Percentiles rank a stretch among this genome's conserved stretches.
Conservation (phyloP, 257 asterid species). For the Penstemon barbatus region DNA sequence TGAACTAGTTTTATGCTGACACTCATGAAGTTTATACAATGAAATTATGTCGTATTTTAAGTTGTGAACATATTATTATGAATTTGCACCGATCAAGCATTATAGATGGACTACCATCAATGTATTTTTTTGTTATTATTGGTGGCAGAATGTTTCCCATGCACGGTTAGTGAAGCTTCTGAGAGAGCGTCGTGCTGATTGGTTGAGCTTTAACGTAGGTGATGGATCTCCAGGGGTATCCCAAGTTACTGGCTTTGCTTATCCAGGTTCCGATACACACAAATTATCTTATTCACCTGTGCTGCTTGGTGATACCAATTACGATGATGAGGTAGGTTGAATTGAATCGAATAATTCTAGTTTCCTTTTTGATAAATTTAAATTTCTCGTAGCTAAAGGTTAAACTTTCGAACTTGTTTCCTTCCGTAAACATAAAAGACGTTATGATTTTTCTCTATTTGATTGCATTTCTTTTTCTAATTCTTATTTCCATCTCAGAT, state of each 20-base stretch:
- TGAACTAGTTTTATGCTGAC: no score
- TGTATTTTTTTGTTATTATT: slow-evolving; percentile 1
- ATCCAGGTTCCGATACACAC: slow-evolving; percentile 36
- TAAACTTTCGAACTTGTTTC: not conserved
- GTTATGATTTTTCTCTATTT: not conserved
- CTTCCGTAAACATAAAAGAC: not conserved
- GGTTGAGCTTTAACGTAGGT: slow-evolving; percentile 43
- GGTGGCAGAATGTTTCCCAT: slow-evolving; percentile 43
- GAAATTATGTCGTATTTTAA: no score
- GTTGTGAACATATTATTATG: no score
- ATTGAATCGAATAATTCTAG: not conserved
- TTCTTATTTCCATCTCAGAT: slow-evolving; percentile 29
- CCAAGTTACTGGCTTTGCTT: slow-evolving; percentile 29
- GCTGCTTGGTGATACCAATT: slow-evolving; percentile 37
- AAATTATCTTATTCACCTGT: slow-evolving; percentile 24
- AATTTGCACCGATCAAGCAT: no score
- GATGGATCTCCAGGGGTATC: slow-evolving; percentile 33
- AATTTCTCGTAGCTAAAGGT: not conserved
- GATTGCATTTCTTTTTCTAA: not conserved
- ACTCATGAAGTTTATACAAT: no score
- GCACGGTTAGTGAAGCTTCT: slow-evolving; percentile 41
- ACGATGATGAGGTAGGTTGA: slow-evolving; percentile 42
- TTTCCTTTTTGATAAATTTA: not conserved
- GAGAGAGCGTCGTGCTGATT: slow-evolving; percentile 41
- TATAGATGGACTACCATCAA: no score